Percentiles rank a stretch among this genome's conserved stretches.
Conservation (phyloP, 202 grass and related monocot species). For the Cymbopogon flexuosus region DNA sequence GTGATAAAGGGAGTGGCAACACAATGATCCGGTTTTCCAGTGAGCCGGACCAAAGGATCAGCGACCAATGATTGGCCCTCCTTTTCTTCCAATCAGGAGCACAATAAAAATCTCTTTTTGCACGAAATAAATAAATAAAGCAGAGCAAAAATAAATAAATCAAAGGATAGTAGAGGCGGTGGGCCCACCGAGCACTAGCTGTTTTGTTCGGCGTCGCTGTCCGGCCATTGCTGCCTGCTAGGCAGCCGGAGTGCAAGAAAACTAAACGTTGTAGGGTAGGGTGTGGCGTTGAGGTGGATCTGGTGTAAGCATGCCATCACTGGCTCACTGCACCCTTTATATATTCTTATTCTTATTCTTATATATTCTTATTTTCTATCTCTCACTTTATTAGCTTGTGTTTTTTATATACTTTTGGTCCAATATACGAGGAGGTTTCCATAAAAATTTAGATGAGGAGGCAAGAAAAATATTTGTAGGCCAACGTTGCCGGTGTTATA, state of each 20-base stretch:
- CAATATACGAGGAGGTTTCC: background rate
- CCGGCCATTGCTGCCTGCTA: background rate
- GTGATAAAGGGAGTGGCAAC: constrained; percentile 16
- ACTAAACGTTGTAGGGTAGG: constrained; percentile 10
- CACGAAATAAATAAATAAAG: background rate
- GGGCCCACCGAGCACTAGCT: background rate
- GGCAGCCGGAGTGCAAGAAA: constrained; percentile 19
- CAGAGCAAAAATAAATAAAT: background rate
- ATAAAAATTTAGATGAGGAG: no score
- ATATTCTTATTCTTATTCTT: no score
- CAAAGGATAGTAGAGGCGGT: background rate
- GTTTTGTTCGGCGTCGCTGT: constrained; percentile 34
- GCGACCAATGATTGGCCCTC: constrained; percentile 34
- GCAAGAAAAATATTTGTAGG: no score
- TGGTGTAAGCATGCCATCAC: constrained; percentile 58
- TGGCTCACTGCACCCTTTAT: background rate
- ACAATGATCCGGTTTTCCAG: background rate
- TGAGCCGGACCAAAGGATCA: constrained; percentile 23
- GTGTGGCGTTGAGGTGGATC: constrained; percentile 27
- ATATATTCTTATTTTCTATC: no score
- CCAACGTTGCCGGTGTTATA: no score
- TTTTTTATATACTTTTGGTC: background rate
- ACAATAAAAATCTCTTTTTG: background rate
- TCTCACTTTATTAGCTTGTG: background rate
- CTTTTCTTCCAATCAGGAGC: constrained; percentile 23